These are phyloP conservation scores for Cytospora piceae DNA, from an alignment of 2,329 filamentous ascomycete species.

Conservation along the genomic window DNA sequence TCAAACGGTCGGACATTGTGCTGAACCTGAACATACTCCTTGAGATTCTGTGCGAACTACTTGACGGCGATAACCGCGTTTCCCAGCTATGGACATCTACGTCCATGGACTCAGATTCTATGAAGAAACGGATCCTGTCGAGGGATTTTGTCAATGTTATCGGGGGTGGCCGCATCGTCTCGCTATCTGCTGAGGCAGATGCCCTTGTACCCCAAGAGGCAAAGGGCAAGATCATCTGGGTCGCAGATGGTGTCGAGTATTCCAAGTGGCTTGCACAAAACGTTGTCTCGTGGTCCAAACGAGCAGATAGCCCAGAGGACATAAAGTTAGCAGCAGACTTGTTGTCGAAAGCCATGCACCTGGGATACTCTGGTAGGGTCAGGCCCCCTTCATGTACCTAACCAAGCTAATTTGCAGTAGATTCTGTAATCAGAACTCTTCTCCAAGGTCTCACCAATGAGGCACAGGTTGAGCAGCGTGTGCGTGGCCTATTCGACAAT, in stretches of 20 bases:
- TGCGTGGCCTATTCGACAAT: slow-evolving; percentile 41
- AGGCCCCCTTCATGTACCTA: too few relatives aligned
- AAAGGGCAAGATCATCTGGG: slow-evolving; percentile 53
- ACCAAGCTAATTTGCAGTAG: slow-evolving; percentile 36
- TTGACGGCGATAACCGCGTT: slow-evolving; percentile 45
- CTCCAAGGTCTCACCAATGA: slow-evolving; percentile 41
- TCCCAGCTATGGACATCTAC: slow-evolving; percentile 44
- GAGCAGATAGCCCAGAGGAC: slow-evolving; percentile 38
- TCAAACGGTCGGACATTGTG: slow-evolving; percentile 46
- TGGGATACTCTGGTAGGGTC: slow-evolving; percentile 72
- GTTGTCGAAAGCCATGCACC: slow-evolving; percentile 63
- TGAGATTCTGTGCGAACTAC: slow-evolving; percentile 48
- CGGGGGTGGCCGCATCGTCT: slow-evolving; percentile 54
- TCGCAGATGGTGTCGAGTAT: slow-evolving; percentile 67
- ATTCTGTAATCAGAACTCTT: slow-evolving; percentile 45
- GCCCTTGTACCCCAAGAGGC: slow-evolving; percentile 47
- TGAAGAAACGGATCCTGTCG: slow-evolving; percentile 41
- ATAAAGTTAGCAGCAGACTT: slow-evolving; percentile 51
- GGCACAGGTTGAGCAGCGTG: slow-evolving; percentile 36
- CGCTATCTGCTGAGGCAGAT: slow-evolving; percentile 59
- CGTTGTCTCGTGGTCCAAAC: slow-evolving; percentile 52
- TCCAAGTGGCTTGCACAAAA: slow-evolving; percentile 72
- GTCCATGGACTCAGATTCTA: slow-evolving; percentile 28
- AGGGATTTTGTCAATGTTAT: slow-evolving; percentile 52
- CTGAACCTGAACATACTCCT: slow-evolving; percentile 51